Evolutionary conservation across 495 filamentous ascomycete genomes (phyloP).

Genomic region (Penicillium pulvis): DNA sequence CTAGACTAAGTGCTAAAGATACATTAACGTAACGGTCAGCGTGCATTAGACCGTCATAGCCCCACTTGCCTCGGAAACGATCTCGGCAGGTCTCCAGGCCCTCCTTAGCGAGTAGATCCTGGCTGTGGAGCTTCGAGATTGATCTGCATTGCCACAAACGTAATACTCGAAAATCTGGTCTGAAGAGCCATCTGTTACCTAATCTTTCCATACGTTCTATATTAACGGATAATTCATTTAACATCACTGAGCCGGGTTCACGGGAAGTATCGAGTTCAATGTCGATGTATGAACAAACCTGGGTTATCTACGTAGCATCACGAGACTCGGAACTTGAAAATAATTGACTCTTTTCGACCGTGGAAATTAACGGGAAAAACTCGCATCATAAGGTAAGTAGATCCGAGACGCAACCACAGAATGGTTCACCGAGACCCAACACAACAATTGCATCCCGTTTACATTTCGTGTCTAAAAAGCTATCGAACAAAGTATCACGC

Average conservation of each 20-base stretch:
- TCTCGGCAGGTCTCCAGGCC: conserved; percentile 1
- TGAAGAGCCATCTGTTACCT: too few species aligned
- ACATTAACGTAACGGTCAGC: background rate
- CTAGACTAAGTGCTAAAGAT: background rate
- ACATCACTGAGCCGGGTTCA: conserved; percentile 1
- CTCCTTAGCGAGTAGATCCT: background rate
- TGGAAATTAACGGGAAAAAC: background rate
- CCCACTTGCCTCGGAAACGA: background rate
- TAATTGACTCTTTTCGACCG: background rate
- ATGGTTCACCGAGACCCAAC: conserved; percentile 7
- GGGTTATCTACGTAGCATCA: background rate
- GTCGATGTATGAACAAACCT: background rate
- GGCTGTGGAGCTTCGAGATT: background rate
- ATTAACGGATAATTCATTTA: conserved; percentile 9
- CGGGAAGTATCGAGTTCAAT: background rate
- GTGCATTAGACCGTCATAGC: conserved; percentile 4
- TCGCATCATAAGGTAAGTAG: too few species aligned
- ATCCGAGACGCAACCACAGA: background rate
- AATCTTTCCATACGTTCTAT: background rate
- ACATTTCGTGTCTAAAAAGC: conserved; percentile 7
- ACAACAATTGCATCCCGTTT: conserved; percentile 8
- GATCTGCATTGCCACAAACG: background rate
- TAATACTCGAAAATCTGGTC: background rate
- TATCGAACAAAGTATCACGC: conserved; percentile 8
- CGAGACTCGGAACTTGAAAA: background rate